phyloP scores from a whole-genome alignment of 148 eudicot species.

The Simmondsia chinensis region DNA sequence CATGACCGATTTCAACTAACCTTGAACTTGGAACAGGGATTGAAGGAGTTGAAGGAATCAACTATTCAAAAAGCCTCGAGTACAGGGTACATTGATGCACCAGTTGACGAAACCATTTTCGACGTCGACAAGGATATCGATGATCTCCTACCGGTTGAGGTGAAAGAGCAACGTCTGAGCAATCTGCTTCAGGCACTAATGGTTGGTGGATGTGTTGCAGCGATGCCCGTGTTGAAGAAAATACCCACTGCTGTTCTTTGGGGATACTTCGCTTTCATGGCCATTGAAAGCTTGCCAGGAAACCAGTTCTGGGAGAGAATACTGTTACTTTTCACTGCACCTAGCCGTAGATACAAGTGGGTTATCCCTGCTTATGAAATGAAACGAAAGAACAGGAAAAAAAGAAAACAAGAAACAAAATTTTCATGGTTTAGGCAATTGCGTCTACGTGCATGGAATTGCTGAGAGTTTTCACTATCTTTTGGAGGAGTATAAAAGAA shows the following conservation, averaged over 20 bases:
- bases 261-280: conserved; percentile 99
- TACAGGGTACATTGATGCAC: conserved; percentile 62
- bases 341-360: conserved; percentile 91
- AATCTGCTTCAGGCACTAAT: conserved; percentile 81
- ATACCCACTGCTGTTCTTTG: conserved; percentile 96
- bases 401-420: too few species aligned
- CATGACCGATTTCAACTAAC: too few species aligned
- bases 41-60: conserved; percentile 89
- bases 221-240: conserved; percentile 88
- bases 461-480: too few species aligned
- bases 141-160: conserved; percentile 90
- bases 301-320: conserved; percentile 98
- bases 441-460: too few species aligned
- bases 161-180: conserved; percentile 93
- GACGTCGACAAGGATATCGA: conserved; percentile 92
- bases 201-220: conserved; percentile 91
- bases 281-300: conserved; percentile 97
- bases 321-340: conserved; percentile 82
- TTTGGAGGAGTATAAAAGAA: too few species aligned
- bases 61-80: conserved; percentile 71
- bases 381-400: too few species aligned
- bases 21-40: conserved; percentile 40
- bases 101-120: conserved; percentile 82
- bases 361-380: too few species aligned
- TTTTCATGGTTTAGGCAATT: too few species aligned